Base-by-base conservation (phyloP, 139 green algal species). In the Chlamydomonas sphaeroides region DNA sequence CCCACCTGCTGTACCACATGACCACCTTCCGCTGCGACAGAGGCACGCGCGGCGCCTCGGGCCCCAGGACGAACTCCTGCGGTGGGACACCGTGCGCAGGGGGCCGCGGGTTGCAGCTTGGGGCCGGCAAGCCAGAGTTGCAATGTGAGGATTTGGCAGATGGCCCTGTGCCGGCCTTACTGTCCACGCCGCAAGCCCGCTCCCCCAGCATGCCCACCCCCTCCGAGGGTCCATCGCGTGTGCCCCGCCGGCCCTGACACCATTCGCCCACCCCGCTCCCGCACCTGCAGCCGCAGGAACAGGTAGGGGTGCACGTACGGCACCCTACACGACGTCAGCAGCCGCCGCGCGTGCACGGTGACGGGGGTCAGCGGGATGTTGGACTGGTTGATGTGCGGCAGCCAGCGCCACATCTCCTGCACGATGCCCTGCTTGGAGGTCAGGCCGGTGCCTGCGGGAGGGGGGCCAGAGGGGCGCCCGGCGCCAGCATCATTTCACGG, bases 271-370 rank as follows among this genome's bases (percentile, higher is more conserved):
- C 8, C 62, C 62, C 17, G 45, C 45, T 53, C 10, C 10, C 68
- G 45, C 36, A 80, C 73, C 73, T 80, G 73, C n/a, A 80, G n/a
- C 38, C 73, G 59, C 14, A 80, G 45, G 41, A 80, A 80, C 30
- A 80, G 73, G 73, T 80, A 80, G 5, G 73, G 73, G 59, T 80
- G 73, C 21, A 70, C 73, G 73, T 71, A 80, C 39, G 73, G 73
- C 39, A 70, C 59, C 5, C 73, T 39, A 41, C 73, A 80, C 7
- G 39, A 20, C 30, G 41, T 70, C 25, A 80, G 7, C 30, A 70
- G 59, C 41, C 73, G 73, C 59, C n/a, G 30, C 8, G 42, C 73
- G 41, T 21, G 30, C 41, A 80, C 23, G 39, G 26, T 17, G 15
- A 10, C n/a, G 18, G 15, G 3, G 21, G 18, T 14, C 28, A 6